These are phyloP conservation scores for Solanum stenotomum DNA, from an alignment of 257 asterid genomes.

Conservation along the genomic window DNA sequence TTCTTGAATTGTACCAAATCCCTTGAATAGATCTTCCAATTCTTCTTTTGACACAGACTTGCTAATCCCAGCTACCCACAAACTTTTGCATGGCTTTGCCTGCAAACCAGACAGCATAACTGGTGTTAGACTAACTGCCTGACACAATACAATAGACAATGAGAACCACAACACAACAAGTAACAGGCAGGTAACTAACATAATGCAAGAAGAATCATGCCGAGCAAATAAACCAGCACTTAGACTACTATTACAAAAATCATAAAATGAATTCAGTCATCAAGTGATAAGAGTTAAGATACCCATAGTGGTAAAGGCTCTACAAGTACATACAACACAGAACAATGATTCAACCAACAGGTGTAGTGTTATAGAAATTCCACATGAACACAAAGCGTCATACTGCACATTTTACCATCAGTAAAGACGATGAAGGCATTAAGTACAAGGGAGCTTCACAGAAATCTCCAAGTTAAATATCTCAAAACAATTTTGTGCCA, in stretches of 20 bases:
- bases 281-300: background rate
- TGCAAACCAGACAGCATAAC: slow-evolving; percentile 20
- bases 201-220: background rate
- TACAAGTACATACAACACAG: background rate
- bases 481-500: background rate
- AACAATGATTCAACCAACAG: background rate
- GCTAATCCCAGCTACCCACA: slow-evolving; percentile 94
- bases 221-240: background rate
- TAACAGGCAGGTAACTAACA: background rate
- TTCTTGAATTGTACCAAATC: slow-evolving; percentile 78
- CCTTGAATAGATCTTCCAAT: slow-evolving; percentile 71
- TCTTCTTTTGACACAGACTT: slow-evolving; percentile 69
- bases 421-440: background rate
- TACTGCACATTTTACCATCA: background rate
- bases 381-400: background rate
- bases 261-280: background rate
- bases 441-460: background rate
- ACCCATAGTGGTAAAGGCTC: background rate
- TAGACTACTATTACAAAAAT: background rate
- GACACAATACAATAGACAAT: background rate
- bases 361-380: background rate
- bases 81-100: slow-evolving; percentile 94
- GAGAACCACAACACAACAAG: background rate
- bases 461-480: background rate
- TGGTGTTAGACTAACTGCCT: background rate